These are phyloP conservation scores for Amanita exitialis DNA, from an alignment of 768 basidiomycete genomes.

Conservation along the genomic window DNA sequence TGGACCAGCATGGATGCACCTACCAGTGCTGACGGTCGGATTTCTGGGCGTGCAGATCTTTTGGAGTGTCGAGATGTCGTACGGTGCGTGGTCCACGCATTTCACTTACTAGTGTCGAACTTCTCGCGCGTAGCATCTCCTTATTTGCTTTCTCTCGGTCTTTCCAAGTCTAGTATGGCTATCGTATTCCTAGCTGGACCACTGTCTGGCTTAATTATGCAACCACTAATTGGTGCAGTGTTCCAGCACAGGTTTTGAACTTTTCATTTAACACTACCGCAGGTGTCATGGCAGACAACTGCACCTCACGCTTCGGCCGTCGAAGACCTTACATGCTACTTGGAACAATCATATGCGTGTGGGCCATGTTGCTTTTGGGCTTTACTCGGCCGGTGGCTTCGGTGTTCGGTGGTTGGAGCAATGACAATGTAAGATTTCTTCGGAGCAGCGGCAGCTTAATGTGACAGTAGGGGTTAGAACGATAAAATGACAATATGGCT, in stretches of 20 bases:
- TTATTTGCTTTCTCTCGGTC: constrained; percentile 81
- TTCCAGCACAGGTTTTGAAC: not conserved
- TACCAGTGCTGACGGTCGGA: constrained; percentile 68
- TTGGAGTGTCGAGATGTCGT: constrained; percentile 95
- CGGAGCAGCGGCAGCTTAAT: not conserved
- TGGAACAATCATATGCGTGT: constrained; percentile 54
- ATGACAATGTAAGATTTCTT: constrained; percentile 18
- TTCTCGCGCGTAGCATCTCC: constrained; percentile 45
- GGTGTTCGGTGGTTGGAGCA: constrained; percentile 26
- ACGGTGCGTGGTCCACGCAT: constrained; percentile 33
- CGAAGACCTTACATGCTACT: constrained; percentile 79
- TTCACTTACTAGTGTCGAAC: not conserved
- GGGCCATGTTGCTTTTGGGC: constrained; percentile 75
- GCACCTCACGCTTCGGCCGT: constrained; percentile 74
- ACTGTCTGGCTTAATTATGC: constrained; percentile 81
- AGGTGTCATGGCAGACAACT: constrained; percentile 73
- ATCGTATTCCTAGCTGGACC: constrained; percentile 91
- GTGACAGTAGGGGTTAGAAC: constrained; percentile 31
- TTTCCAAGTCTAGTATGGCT: constrained; percentile 81
- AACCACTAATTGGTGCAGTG: constrained; percentile 70
- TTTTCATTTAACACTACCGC: constrained; percentile 16
- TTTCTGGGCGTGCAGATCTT: constrained; percentile 80
- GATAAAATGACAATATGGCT: constrained; percentile 62
- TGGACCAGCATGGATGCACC: constrained; percentile 58
- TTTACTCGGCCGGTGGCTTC: constrained; percentile 66